Base-by-base conservation (phyloP, 2,329 filamentous ascomycete species). In the Clonostachys byssicola region DNA sequence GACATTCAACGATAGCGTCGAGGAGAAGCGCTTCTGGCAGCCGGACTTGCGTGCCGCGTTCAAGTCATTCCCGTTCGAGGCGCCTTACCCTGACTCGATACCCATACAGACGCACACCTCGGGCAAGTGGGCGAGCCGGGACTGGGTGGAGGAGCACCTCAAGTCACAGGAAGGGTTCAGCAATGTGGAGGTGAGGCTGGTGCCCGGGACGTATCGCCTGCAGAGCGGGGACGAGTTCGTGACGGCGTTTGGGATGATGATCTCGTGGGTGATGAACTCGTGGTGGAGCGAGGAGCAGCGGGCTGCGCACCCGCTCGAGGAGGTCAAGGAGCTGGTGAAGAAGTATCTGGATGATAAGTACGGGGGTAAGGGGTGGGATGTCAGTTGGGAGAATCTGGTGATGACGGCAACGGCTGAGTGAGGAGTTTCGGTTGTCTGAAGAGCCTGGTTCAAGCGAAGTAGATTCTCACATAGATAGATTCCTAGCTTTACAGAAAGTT, bases 271-370 rank as follows among this genome's bases (percentile, higher is more conserved):
- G 48, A 59, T 66, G 45, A 62, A 57, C 16, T 52, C 58, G 38
- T 63, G 58, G 45, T 75, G 72, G 69, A 63, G 60, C 34, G 68
- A 72, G 51, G 66, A 72, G 54, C 53, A 56, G 50, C 54, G 60
- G 51, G 53, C 51, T 38, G 64, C 61, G 49, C 66, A 68, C 50
- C 47, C 59, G 6, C n/a, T 52, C 30, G 61, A 65, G 2, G 71
- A 73, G 53, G 64, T 71, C 1, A 59, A 56, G 46, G 57, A 45
- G 17, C 35, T 68, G 55, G 38, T 75, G 13, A 60, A 53, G 53
- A 56, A 55, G 38, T 61, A 68, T 51, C 47, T 76, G 38, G 60
- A 61, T 44, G 61, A 69, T 40, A 75, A 72, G 56, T 61, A 74
- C 46, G 53, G 51, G 2, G 58, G 58, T 0, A 44, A 56, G 12